Evolutionary conservation across 306 rosid genomes (phyloP).

Genomic region (Styphnolobium japonicum): DNA sequence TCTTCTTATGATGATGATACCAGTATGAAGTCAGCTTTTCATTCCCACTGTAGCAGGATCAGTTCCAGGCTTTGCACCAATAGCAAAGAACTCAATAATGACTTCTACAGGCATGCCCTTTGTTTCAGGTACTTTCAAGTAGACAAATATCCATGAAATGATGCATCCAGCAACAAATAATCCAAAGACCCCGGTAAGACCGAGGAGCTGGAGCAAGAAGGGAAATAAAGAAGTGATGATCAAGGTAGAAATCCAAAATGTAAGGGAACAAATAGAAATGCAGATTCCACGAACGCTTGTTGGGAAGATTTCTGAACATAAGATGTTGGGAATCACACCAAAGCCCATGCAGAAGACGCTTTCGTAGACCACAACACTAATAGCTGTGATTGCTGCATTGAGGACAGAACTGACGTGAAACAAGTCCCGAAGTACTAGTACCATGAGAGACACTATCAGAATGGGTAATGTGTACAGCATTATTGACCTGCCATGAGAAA

Average conservation of each 20-base stretch:
- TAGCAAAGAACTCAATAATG: conserved; percentile 60
- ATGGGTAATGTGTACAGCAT: conserved; percentile 54
- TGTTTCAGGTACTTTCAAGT: conserved; percentile 69
- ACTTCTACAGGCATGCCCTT: conserved; percentile 84
- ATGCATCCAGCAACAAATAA: conserved; percentile 51
- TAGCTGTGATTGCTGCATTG: conserved; percentile 49
- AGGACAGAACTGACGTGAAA: conserved; percentile 32
- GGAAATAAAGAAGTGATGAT: conserved; percentile 56
- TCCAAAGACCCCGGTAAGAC: conserved; percentile 53
- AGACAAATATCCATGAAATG: conserved; percentile 56
- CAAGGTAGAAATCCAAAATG: conserved; percentile 54
- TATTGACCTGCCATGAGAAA: conserved; percentile 41
- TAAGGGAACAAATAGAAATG: conserved; percentile 54
- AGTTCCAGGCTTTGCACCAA: conserved; percentile 40
- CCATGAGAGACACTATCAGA: conserved; percentile 40
- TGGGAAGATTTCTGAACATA: conserved; percentile 70
- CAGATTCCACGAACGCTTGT: conserved; percentile 65
- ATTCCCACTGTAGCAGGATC: not conserved
- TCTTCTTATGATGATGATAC: not conserved
- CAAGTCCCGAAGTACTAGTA: conserved; percentile 34
- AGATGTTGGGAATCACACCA: conserved; percentile 62
- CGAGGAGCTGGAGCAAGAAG: conserved; percentile 43
- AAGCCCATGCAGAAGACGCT: conserved; percentile 64
- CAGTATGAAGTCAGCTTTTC: not conserved
- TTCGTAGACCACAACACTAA: conserved; percentile 45